phyloP scores from a whole-genome alignment of 768 basidiomycete genomes.

The Lactarius sanguifluus region DNA sequence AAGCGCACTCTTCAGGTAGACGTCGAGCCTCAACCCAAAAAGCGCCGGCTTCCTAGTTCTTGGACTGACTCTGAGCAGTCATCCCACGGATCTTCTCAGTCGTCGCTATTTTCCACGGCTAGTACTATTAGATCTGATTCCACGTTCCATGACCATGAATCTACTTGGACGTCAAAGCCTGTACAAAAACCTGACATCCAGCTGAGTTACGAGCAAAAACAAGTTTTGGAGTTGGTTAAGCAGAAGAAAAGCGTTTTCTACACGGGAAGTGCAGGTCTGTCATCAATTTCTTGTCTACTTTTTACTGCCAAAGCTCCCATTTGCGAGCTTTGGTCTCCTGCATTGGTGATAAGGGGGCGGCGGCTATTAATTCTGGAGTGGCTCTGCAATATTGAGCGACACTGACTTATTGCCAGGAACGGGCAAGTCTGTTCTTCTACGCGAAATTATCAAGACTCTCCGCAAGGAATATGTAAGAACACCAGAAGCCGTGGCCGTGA shows the following conservation, averaged over 20 bases:
- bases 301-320: constrained; percentile 10
- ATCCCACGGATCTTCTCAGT: constrained; percentile 9
- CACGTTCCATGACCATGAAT: constrained; percentile 25
- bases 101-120: constrained; percentile 6
- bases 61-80: constrained; percentile 17
- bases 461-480: constrained; percentile 51
- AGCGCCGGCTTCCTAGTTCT: constrained; percentile 27
- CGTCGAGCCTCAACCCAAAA: constrained; percentile 12
- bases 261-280: constrained; percentile 92
- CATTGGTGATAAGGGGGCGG: not conserved
- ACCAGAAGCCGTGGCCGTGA: constrained; percentile 82
- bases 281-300: not conserved
- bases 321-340: not conserved
- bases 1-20: constrained; percentile 30
- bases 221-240: constrained; percentile 77
- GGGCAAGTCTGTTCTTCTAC: constrained; percentile 91
- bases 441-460: constrained; percentile 83
- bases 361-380: constrained; percentile 6
- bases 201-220: constrained; percentile 83
- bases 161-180: constrained; percentile 25
- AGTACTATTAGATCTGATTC: constrained; percentile 9
- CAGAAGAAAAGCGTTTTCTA: constrained; percentile 83
- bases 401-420: constrained; percentile 58
- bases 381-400: not conserved
- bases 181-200: constrained; percentile 43